These are phyloP conservation scores for Thelephora ganbajun DNA, from an alignment of 768 basidiomycete species.

Conservation along the genomic window DNA sequence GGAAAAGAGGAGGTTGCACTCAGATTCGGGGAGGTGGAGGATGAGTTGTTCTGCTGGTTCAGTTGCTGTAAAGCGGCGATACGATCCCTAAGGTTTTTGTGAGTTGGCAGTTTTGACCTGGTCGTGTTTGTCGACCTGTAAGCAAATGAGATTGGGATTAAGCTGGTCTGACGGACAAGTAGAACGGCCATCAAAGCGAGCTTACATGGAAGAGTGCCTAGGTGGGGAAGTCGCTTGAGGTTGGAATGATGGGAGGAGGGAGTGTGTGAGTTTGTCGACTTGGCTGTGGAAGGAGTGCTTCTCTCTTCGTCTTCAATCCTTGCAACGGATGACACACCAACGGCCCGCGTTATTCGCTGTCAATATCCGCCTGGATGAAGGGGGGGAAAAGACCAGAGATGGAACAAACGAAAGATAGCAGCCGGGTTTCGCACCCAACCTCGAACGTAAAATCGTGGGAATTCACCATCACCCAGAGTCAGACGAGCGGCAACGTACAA, in stretches of 20 bases:
- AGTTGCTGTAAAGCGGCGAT: conserved; percentile 69
- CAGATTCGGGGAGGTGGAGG: conserved; percentile 14
- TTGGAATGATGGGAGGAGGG: conserved; percentile 2
- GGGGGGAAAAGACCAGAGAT: no score
- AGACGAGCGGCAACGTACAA: no score
- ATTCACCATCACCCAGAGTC: not conserved
- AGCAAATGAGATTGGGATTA: not conserved
- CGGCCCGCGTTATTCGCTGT: no score
- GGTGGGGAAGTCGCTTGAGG: no score
- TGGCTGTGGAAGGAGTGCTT: no score
- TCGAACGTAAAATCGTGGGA: conserved; percentile 6
- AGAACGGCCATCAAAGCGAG: conserved; percentile 2
- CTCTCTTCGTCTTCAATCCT: no score
- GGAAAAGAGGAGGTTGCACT: conserved; percentile 16
- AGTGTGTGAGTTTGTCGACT: not conserved
- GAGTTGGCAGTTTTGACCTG: conserved; percentile 10
- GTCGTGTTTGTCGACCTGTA: not conserved
- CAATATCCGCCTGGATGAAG: no score
- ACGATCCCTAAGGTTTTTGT: conserved; percentile 59
- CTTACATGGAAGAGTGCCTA: no score
- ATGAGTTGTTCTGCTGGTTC: conserved; percentile 14
- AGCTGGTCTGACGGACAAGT: not conserved
- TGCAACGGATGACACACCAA: no score
- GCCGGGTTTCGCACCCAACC: conserved; percentile 10
- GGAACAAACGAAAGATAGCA: not conserved